Evolutionary conservation across 2,329 filamentous ascomycete genomes (phyloP).

Genomic region (Penicillium sp.): DNA sequence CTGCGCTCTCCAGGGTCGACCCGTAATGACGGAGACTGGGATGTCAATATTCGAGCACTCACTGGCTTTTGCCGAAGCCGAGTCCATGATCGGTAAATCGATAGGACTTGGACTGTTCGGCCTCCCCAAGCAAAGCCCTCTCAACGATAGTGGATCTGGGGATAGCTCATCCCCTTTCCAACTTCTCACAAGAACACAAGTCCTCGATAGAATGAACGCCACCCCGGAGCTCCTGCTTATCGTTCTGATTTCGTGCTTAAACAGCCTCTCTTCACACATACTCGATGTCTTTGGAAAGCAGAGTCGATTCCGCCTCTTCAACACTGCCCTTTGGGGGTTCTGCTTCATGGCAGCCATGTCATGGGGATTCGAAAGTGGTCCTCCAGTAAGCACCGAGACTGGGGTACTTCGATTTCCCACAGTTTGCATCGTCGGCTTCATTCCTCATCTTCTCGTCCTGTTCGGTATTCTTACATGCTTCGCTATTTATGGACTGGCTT

Average conservation of each 20-base stretch:
- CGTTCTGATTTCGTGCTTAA: constrained; percentile 82
- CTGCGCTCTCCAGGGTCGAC: constrained; percentile 81
- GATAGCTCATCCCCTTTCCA: constrained; percentile 34
- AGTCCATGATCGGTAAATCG: constrained; percentile 78
- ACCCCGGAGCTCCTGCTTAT: constrained; percentile 85
- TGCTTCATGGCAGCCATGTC: constrained; percentile 85
- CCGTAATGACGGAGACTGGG: constrained; percentile 78
- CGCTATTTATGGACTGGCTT: constrained; percentile 72
- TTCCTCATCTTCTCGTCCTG: constrained; percentile 87
- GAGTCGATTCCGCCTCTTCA: constrained; percentile 74
- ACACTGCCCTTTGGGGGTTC: constrained; percentile 84
- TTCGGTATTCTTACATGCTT: constrained; percentile 73
- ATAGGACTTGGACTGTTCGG: constrained; percentile 69
- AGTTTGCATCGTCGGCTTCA: constrained; percentile 90
- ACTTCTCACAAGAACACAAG: constrained; percentile 49
- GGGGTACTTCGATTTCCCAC: constrained; percentile 85
- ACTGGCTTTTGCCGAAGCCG: constrained; percentile 91
- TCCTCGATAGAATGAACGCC: constrained; percentile 79
- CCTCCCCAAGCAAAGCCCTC: constrained; percentile 42
- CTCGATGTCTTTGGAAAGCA: constrained; percentile 80
- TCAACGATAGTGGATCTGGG: constrained; percentile 47
- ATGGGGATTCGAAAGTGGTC: constrained; percentile 63
- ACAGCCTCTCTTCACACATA: constrained; percentile 79
- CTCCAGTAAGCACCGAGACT: constrained; percentile 43
- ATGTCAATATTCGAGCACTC: constrained; percentile 98